phyloP scores from a whole-genome alignment of 2,329 filamentous ascomycete genomes.

The Fusarium sp. region DNA sequence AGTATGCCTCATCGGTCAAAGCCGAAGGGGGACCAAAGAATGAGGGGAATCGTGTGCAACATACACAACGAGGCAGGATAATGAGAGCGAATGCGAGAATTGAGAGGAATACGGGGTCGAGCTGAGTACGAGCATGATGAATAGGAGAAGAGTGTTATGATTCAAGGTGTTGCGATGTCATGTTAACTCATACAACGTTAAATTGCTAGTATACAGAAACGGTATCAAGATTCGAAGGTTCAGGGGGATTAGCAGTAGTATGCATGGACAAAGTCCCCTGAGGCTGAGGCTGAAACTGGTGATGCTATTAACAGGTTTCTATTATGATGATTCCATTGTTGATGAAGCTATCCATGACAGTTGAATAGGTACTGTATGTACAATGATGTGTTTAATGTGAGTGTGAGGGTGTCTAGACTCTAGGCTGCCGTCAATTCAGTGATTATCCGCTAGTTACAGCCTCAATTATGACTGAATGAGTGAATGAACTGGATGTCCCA shows the following conservation, averaged over 20 bases:
- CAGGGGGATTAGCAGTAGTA: not conserved
- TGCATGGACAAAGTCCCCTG: slow-evolving; percentile 16
- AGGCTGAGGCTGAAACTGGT: slow-evolving; percentile 5
- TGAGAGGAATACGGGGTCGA: not conserved
- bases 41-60: not conserved
- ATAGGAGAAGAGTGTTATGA: not conserved
- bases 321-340: not conserved
- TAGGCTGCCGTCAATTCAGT: not conserved
- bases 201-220: not conserved
- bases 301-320: not conserved
- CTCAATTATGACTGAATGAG: slow-evolving; percentile 1
- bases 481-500: slow-evolving; percentile 9
- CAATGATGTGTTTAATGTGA: not conserved
- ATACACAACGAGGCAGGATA: slow-evolving; percentile 2
- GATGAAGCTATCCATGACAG: not conserved
- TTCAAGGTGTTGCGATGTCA: slow-evolving; percentile 6
- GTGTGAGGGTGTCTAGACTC: slow-evolving; percentile 2
- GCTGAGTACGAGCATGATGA: not conserved
- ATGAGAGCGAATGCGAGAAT: not conserved
- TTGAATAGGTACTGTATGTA: not conserved
- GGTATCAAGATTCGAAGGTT: slow-evolving; percentile 20
- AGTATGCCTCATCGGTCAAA: slow-evolving; percentile 30
- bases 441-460: slow-evolving; percentile 23
- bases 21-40: not conserved
- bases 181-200: not conserved